Conservation (phyloP, 2,329 filamentous ascomycete genomes). For the Myriosclerotinia scirpicola region DNA sequence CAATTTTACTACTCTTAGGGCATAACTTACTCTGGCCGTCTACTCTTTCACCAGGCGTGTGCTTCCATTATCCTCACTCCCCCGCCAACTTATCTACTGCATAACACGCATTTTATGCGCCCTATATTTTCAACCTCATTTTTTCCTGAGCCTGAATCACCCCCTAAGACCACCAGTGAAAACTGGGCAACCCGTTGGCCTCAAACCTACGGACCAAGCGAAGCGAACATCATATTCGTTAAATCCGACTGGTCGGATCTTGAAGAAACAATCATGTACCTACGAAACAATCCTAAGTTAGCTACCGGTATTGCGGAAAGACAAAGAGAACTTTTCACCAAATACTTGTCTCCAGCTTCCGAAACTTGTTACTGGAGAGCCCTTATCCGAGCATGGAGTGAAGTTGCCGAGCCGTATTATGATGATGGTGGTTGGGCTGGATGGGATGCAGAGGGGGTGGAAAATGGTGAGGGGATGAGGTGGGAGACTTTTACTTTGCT, state of each 20-base stretch:
- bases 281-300: constrained; percentile 46
- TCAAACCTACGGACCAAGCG: constrained; percentile 37
- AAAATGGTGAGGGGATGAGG: constrained; percentile 40
- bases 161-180: neutral
- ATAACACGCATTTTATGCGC: constrained; percentile 49
- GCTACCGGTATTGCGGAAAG: constrained; percentile 50
- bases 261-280: constrained; percentile 48
- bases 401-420: constrained; percentile 44
- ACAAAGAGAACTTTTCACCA: constrained; percentile 49
- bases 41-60: constrained; percentile 54
- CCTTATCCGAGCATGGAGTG: constrained; percentile 49
- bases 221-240: constrained; percentile 53
- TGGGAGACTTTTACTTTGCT: constrained; percentile 38
- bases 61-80: constrained; percentile 50
- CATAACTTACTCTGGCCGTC: constrained; percentile 53
- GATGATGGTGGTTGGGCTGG: constrained; percentile 41
- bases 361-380: constrained; percentile 56
- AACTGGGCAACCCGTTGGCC: constrained; percentile 44
- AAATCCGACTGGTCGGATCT: constrained; percentile 53
- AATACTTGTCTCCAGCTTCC: constrained; percentile 51
- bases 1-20: constrained; percentile 38
- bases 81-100: constrained; percentile 51
- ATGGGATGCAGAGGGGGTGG: constrained; percentile 34
- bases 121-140: constrained; percentile 46
- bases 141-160: constrained; percentile 24